Conservation (phyloP, 306 rosid species). For the barrel medic (Medicago truncatula) region DNA sequence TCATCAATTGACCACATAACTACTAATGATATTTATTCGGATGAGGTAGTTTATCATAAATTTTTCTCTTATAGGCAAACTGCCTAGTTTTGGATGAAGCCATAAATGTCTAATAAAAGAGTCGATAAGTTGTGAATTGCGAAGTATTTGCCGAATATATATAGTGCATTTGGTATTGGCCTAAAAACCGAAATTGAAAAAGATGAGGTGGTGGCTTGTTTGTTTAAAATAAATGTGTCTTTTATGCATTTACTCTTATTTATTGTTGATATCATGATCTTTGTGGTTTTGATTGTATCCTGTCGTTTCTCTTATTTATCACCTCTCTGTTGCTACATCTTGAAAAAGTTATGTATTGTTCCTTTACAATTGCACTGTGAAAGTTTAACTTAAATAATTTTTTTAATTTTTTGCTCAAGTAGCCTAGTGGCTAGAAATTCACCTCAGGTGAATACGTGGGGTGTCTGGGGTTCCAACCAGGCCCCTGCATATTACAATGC, state of each 20-base stretch:
- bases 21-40: not conserved
- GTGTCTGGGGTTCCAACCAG: no score
- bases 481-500: no score
- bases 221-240: not conserved
- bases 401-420: no score
- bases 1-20: constrained; percentile 4
- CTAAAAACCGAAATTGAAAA: not conserved
- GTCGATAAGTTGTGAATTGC: not conserved
- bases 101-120: not conserved
- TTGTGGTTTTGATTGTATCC: not conserved
- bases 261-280: not conserved
- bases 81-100: not conserved
- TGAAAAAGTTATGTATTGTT: not conserved
- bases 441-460: no score
- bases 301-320: not conserved
- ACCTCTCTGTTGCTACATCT: not conserved
- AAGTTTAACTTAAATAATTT: no score
- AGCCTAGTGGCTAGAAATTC: no score
- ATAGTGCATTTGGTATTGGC: not conserved
- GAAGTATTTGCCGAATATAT: not conserved
- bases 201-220: no score
- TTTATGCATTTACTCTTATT: not conserved
- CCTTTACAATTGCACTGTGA: not conserved
- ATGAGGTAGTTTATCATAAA: not conserved
- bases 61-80: not conserved